Percentiles rank a stretch among this genome's conserved stretches.
Evolutionary conservation across 1,284 basidiomycete genomes (phyloP).

Genomic region (Puccinia novopanici): DNA sequence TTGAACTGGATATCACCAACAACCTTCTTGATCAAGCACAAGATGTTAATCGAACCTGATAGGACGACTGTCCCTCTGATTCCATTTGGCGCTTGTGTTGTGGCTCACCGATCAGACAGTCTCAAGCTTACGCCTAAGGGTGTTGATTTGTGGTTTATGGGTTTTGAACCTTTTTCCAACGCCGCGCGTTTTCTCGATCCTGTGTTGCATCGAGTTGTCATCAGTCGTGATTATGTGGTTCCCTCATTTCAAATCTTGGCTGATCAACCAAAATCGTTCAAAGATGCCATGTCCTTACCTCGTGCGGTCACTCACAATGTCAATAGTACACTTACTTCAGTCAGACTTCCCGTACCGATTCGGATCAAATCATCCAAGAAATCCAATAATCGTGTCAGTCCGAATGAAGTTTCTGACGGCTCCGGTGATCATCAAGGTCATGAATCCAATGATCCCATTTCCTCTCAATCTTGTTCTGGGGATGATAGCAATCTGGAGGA

Average conservation of each 20-base stretch:
- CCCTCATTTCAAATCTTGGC: background rate
- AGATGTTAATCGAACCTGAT: background rate
- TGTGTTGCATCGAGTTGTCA: background rate
- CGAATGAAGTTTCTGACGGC: no score
- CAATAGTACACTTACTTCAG: no score
- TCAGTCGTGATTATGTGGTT: slow-evolving; percentile 18
- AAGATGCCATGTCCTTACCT: background rate
- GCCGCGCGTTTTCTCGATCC: slow-evolving; percentile 17
- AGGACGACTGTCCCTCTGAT: background rate
- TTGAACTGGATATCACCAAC: background rate
- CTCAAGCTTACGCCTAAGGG: background rate
- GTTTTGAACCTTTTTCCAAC: slow-evolving; percentile 29
- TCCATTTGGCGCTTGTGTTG: background rate
- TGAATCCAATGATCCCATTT: no score
- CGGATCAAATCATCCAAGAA: no score
- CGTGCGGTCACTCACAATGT: no score
- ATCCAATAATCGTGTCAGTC: no score
- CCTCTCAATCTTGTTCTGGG: no score
- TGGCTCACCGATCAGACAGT: background rate
- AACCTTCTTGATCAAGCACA: background rate
- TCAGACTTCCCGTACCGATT: no score
- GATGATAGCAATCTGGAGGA: background rate
- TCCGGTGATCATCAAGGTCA: no score
- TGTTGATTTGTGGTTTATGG: slow-evolving; percentile 4
- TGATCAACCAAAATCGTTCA: no score